Evolutionary conservation across 2,329 filamentous ascomycete genomes (phyloP), one percentile per base, ranked within the genome.

Genomic region (Achaetomium macrosporum): DNA sequence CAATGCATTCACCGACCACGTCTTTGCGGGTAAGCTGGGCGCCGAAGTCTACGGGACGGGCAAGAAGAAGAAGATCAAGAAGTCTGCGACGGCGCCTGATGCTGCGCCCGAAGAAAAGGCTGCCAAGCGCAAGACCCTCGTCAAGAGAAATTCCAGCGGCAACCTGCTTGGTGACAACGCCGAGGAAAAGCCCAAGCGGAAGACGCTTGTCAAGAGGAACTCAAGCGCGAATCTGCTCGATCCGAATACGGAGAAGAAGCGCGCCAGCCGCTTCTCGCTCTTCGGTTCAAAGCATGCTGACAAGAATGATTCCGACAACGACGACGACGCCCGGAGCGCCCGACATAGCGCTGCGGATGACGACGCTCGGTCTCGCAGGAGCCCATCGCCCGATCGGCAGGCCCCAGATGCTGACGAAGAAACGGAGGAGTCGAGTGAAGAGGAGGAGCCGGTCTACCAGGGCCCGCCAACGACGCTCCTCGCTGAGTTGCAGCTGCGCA

Each of bases 401-500:
- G 60, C 60, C 2, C 62, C 56, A 9, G 66, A 62, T 6, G 66
- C 67, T 0, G 65, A 68, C 3, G 63, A 68, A 36, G 56, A 57
- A 33, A 46, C 44, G 19, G 68, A 74, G 11, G 73, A 73, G 3
- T 72, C 72, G 3, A 71, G 75, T 20, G 74, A 73, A 4, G 71
- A 75, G 2, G 73, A 73, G 2, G 74, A 73, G 37, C 74, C 76
- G 2, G 63, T 75, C 1, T 85, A 82, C 57, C 77, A 84, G 49
- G 89, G 88, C 0, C 79, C 84, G 4, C 93, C 93, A 0, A 95
- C 90, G 1, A 99, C 93, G 0, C 77, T 99, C 0, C 79, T 99
- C 20, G 93, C 93, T 0, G 93, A 99, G 67, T 75, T 99, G 8
- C 90, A 96, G 66, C 73, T 95, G 58, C 86, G 93, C 47, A 97